phyloP scores from a whole-genome alignment of 2,329 filamentous ascomycete species.

The Basipetospora chlamydospora region DNA sequence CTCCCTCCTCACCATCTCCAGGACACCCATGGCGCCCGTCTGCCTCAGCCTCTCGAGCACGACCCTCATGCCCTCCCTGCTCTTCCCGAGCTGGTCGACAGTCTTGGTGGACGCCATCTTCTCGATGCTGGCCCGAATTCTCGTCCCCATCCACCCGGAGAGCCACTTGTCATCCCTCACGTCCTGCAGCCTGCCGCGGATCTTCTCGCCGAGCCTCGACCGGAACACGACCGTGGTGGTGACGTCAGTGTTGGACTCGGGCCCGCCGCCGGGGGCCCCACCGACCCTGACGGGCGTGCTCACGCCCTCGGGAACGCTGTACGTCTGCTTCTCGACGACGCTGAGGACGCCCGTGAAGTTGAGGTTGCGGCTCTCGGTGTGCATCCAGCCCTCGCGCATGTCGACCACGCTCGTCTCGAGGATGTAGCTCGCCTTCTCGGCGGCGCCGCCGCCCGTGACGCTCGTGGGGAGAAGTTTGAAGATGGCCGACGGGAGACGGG shows the following conservation, averaged over 20 bases:
- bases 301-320: slow-evolving; percentile 26
- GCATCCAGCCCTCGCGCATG: slow-evolving; percentile 69
- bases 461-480: slow-evolving; percentile 61
- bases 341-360: slow-evolving; percentile 71
- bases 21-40: slow-evolving; percentile 41
- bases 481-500: slow-evolving; percentile 58
- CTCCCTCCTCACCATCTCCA: slow-evolving; percentile 37
- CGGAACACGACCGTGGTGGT: slow-evolving; percentile 60
- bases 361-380: slow-evolving; percentile 65
- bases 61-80: slow-evolving; percentile 69
- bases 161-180: slow-evolving; percentile 31
- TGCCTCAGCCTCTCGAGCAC: slow-evolving; percentile 57
- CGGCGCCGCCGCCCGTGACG: slow-evolving; percentile 46
- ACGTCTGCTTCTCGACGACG: slow-evolving; percentile 63
- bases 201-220: slow-evolving; percentile 55
- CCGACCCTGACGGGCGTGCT: slow-evolving; percentile 3
- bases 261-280: too few species aligned
- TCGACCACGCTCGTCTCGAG: slow-evolving; percentile 70
- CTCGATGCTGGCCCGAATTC: slow-evolving; percentile 70
- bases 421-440: slow-evolving; percentile 63
- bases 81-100: slow-evolving; percentile 64
- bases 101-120: slow-evolving; percentile 64
- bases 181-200: slow-evolving; percentile 31
- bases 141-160: slow-evolving; percentile 37
- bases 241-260: slow-evolving; percentile 44